Evolutionary conservation across 2,329 filamentous ascomycete genomes (phyloP), one percentile per base, ranked within the genome.

Genomic region (Neofusicoccum sp.): DNA sequence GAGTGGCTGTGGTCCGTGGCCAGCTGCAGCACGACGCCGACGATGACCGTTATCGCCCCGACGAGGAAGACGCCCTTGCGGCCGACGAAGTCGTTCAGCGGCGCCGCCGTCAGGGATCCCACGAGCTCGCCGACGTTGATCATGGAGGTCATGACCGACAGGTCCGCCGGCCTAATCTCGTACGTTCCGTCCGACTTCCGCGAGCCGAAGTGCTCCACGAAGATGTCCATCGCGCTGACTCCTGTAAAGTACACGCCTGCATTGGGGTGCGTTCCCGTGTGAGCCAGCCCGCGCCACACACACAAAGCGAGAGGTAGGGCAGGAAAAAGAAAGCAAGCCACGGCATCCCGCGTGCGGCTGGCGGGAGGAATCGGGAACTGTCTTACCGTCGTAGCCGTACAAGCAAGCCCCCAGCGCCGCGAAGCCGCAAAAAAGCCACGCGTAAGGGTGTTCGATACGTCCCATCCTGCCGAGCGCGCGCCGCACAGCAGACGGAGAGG

Each of bases 61-160:
- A 63, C 60, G 1, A 70, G 20, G 34, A 75, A 72, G 48, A 71
- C 68, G n/a, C 61, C 66, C 61, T 75, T 76, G 38, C 74, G 69
- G 47, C 73, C 73, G 47, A 71, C 60, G 0, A 57, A 40, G 33
- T 76, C 74, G 63, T 77, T 76, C n/a, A 77, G 58, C 6, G 73
- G 75, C 2, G 75, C 73, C 4, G 75, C 70, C 1, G 63, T 28
- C 3, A 77, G 61, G 4, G 75, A 75, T 12, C 74, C 75, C 16
- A 72, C 64, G 26, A 77, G 64, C 58, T 77, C 75, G 51, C 74
- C 75, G 24, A 77, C 68, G 58, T 77, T 74, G 64, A 77, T 77
- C 66, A 75, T 71, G 60, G 73, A 75, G 12, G 72, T 73, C 71
- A 73, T 76, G 65, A 71, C 58, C 28, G 71, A 69, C 28, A 65